Percentiles rank a stretch among this genome's conserved stretches.
Evolutionary conservation across 306 rosid species (phyloP).

Genomic region (Glycine soja): DNA sequence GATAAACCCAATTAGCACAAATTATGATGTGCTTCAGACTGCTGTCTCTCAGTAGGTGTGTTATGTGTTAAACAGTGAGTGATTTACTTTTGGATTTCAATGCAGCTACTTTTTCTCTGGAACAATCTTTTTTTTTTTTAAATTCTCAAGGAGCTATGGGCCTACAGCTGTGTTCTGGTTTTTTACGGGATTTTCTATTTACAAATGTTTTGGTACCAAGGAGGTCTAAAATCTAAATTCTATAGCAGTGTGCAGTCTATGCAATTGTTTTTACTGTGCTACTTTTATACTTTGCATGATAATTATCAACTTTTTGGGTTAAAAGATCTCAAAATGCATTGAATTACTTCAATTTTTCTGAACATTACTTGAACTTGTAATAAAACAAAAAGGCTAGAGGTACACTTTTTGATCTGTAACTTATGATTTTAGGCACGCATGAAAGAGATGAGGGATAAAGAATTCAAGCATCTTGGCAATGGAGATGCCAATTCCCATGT

Average conservation of each 20-base stretch:
- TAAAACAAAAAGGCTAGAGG: slow-evolving; percentile 19
- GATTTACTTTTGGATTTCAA: neutral
- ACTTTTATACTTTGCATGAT: slow-evolving; percentile 19
- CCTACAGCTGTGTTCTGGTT: neutral
- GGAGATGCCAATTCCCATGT: slow-evolving; percentile 91
- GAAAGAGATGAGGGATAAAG: slow-evolving; percentile 98
- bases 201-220: neutral
- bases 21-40: neutral
- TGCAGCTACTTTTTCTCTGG: neutral
- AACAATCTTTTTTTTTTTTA: neutral
- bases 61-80: neutral
- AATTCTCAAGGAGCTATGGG: neutral
- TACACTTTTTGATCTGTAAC: slow-evolving; percentile 26
- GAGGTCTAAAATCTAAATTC: neutral
- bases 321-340: neutral
- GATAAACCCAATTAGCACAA: neutral
- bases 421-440: slow-evolving; percentile 78
- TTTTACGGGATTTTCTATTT: neutral
- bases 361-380: slow-evolving; percentile 18
- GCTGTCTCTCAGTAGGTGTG: neutral
- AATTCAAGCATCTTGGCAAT: slow-evolving; percentile 74
- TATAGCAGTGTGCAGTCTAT: neutral
- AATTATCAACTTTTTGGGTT: slow-evolving; percentile 11
- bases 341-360: slow-evolving; percentile 8
- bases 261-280: neutral